Conservation (phyloP, 139 green algal genomes). For the Microglena sp. region DNA sequence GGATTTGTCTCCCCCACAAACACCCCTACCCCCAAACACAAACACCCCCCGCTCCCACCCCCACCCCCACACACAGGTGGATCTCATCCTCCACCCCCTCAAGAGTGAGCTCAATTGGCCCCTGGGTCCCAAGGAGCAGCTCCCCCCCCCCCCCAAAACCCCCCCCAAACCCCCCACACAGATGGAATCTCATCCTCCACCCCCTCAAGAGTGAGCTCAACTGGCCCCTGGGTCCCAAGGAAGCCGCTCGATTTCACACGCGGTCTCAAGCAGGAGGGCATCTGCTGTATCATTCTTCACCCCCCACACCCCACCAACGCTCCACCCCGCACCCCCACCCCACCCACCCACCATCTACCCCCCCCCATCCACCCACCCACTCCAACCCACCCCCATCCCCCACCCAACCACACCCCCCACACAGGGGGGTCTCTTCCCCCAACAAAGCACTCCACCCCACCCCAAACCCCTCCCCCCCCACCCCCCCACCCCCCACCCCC, state of each 20-base stretch:
- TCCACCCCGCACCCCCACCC: too few species aligned
- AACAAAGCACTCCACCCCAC: slow-evolving; percentile 21
- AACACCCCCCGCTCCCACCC: not conserved
- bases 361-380: too few species aligned
- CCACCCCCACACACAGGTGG: not conserved
- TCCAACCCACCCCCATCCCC: too few species aligned
- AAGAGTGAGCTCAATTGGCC: slow-evolving; percentile 27
- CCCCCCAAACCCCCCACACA: too few species aligned
- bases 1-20: not conserved
- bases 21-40: not conserved
- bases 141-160: too few species aligned
- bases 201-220: not conserved
- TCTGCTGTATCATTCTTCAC: not conserved
- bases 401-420: too few species aligned
- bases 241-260: slow-evolving; percentile 15
- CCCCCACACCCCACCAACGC: not conserved
- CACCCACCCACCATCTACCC: too few species aligned
- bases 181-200: not conserved
- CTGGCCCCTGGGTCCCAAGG: not conserved
- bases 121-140: slow-evolving; percentile 10
- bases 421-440: slow-evolving; percentile 3
- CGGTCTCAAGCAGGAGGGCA: not conserved
- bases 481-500: too few species aligned
- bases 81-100: slow-evolving; percentile 20
- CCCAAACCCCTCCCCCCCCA: slow-evolving; percentile 5